Evolutionary conservation across 805 yeast genomes (phyloP), one percentile per base, ranked within the genome.

Genomic region (Teunomyces atbi): DNA sequence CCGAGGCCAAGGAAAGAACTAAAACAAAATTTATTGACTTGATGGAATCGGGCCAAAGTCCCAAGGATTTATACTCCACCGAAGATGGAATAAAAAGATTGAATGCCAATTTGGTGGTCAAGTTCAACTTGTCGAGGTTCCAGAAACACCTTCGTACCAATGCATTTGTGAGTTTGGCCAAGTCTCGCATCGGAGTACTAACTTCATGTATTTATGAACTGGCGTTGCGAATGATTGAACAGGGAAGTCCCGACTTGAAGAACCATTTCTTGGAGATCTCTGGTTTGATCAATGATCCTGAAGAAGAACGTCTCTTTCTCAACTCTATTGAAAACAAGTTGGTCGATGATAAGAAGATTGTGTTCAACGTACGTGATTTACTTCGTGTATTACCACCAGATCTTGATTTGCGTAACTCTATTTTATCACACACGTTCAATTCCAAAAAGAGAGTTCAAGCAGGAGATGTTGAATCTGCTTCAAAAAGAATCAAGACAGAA

Each of bases 151-250:
- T 83, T 56, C 77, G 97, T 53, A 76, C 86, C 8, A 62, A 69
- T 38, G 86, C 86, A 53, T 71, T 94, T 12, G 79, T 72, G 1
- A 78, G 79, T 28, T 74, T 86, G 42, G 86, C 84, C 11, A 71
- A 75, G 26, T 83, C 85, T 39, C 75, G 89, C 45, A 65, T 90
- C 27, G 98, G 98, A 2, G 65, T 74, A 5, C 63, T 86, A 2
- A 74, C 95, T 0, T 74, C 94, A 0, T 64, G 72, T 37, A 74
- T 94, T 8, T 92, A 87, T 60, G 71, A 73, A 39, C 62, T 73
- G 8, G 81, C 83, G 3, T 74, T 94, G 47, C 53, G 64, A 13
- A 59, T 76, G 33, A 71, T 86, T 15, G 97, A 89, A 61, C 73
- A 69, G 51, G 69, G 68, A 41, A 77, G 84, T 4, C 78, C 80